A percentile compares a stretch with the other conserved stretches of the same genome.
These are phyloP conservation scores for Paramecium biaurelia DNA, from an alignment of 73 alveolate species.

Conservation along the genomic window DNA sequence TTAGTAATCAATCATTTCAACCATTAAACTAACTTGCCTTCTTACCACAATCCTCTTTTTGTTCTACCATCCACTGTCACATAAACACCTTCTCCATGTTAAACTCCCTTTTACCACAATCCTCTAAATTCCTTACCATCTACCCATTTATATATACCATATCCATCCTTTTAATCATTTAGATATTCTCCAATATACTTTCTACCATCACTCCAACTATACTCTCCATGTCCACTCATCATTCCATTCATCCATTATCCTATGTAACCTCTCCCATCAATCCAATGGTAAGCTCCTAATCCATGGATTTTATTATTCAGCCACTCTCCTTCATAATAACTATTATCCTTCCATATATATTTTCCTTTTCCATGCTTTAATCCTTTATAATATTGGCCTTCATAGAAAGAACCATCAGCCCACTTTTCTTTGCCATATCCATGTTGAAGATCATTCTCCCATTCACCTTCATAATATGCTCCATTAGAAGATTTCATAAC, in stretches of 20 bases:
- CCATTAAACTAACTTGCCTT: conserved; percentile 74
- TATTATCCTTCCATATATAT: conserved; percentile 52
- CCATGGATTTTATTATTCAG: conserved; percentile 55
- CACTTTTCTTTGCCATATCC: conserved; percentile 63
- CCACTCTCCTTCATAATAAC: conserved; percentile 59
- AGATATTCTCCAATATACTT: conserved; percentile 72
- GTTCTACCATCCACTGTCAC: conserved; percentile 64
- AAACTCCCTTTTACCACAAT: conserved; percentile 73
- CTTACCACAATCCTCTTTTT: conserved; percentile 71
- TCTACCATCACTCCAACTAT: conserved; percentile 74
- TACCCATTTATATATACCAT: conserved; percentile 79
- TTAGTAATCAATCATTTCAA: background rate
- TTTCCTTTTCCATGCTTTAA: conserved; percentile 54
- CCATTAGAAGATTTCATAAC: conserved; percentile 20
- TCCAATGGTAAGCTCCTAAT: conserved; percentile 32
- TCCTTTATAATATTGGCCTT: conserved; percentile 50
- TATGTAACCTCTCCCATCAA: conserved; percentile 58
- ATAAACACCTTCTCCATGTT: conserved; percentile 77
- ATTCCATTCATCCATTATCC: conserved; percentile 63
- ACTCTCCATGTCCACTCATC: conserved; percentile 68
- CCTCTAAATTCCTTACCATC: conserved; percentile 79
- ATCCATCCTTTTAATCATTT: conserved; percentile 78
- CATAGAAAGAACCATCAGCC: conserved; percentile 59
- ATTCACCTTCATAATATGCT: conserved; percentile 49
- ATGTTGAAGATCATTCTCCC: conserved; percentile 54